Base-by-base conservation (phyloP, 2,329 filamentous ascomycete genomes). In the Phyllosticta citrichinensis region DNA sequence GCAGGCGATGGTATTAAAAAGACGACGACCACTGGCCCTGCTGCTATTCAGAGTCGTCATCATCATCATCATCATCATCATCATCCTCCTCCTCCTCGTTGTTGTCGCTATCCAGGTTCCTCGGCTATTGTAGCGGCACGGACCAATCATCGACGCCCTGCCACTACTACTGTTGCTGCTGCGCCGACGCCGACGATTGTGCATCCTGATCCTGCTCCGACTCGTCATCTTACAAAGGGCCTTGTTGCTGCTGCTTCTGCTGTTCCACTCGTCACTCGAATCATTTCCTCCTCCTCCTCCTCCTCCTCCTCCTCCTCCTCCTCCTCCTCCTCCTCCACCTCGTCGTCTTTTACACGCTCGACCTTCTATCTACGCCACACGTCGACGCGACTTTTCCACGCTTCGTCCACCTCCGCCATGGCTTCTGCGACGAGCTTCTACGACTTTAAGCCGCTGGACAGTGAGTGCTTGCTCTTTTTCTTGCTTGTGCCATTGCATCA, bases 371-470 rank as follows among this genome's bases (percentile, higher is more conserved):
- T 24, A 8, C 27, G 27, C 27, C 27, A 30, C 27, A 40, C 27
- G 27, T 14, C 8, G n/a, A 19, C 22, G 3, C 6, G 30, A 12
- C 20, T 51, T 20, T 55, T 55, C 53, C 53, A 55, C 35, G 20
- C 58, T n/a, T 33, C 58, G 22, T 55, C 58, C 35, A 51, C n/a
- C 22, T 12, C 40, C 55, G 78, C 68, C 66, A 89, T 89, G 87
- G 77, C 86, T 27, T 86, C 86, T 60, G 86, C 85, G 67, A 86
- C 86, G 20, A 79, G 73, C 61, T 90, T 96, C 74, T 94, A 87
- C 81, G 87, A 92, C 73, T 95, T 95, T 77, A 89, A 87, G 79
- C 86, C 89, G 66, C 83, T 88, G 67, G 86, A 93, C 76, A 91
- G 88, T 91, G 80, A 65, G 86, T 82, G 47, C 35, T 50, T 22